Evolutionary conservation across 2,329 filamentous ascomycete genomes (phyloP).

Genomic region (Didymella arachidicola): DNA sequence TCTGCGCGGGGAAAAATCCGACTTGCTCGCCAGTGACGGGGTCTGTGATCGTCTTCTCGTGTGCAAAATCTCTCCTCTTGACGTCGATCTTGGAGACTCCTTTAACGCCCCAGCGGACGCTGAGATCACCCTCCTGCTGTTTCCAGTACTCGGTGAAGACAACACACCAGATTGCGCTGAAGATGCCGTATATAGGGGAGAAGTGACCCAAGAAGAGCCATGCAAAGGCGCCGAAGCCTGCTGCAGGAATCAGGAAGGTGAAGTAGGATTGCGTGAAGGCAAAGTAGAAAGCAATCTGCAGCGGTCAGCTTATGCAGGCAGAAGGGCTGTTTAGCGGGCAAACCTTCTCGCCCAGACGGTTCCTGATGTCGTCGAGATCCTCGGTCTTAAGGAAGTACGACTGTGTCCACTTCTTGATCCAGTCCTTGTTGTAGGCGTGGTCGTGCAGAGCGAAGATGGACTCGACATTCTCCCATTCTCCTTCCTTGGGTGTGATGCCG

Average conservation of each 20-base stretch:
- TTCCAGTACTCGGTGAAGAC: slow-evolving; percentile 97
- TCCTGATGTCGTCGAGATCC: slow-evolving; percentile 60
- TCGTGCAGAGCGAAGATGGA: slow-evolving; percentile 60
- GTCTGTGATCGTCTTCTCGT: slow-evolving; percentile 79
- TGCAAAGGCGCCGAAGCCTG: slow-evolving; percentile 75
- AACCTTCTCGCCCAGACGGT: slow-evolving; percentile 60
- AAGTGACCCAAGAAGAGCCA: slow-evolving; percentile 88
- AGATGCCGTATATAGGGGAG: slow-evolving; percentile 79
- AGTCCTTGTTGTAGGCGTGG: slow-evolving; percentile 61
- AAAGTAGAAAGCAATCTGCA: slow-evolving; percentile 88
- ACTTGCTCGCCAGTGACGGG: slow-evolving; percentile 81
- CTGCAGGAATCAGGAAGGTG: slow-evolving; percentile 81
- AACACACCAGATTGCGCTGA: slow-evolving; percentile 83
- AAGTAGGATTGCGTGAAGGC: slow-evolving; percentile 94
- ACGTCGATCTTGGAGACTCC: slow-evolving; percentile 83
- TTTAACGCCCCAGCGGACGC: slow-evolving; percentile 86
- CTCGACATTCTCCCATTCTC: slow-evolving; percentile 60
- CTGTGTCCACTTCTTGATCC: slow-evolving; percentile 61
- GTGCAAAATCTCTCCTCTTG: slow-evolving; percentile 77
- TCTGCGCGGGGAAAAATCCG: slow-evolving; percentile 76
- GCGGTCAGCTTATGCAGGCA: slow-evolving; percentile 25
- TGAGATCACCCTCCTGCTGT: slow-evolving; percentile 85
- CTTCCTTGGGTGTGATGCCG: slow-evolving; percentile 60
- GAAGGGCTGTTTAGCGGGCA: not conserved
- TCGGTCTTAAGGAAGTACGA: slow-evolving; percentile 57